A percentile compares a stretch with the other conserved stretches of the same genome.
phyloP scores from a whole-genome alignment of 1,139 yeast genomes.

The Pneumocystis murina region DNA sequence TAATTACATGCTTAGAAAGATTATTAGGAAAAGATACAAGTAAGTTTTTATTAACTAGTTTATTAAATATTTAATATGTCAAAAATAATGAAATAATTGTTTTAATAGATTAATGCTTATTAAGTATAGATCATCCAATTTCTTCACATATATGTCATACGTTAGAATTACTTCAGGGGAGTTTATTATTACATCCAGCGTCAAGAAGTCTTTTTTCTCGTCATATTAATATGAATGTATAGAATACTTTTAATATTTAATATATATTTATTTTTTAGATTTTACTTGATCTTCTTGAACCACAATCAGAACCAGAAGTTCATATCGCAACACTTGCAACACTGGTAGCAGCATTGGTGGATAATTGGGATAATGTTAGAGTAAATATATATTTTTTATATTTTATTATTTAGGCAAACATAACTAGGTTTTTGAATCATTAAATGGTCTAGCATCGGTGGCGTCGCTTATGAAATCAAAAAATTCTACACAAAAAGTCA shows the following conservation, averaged over 20 bases:
- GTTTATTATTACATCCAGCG: slow-evolving; percentile 43
- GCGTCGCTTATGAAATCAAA: slow-evolving; percentile 23
- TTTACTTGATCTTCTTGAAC: slow-evolving; percentile 15
- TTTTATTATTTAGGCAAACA: not conserved
- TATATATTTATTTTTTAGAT: slow-evolving; percentile 5
- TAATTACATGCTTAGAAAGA: not conserved
- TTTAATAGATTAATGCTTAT: not conserved
- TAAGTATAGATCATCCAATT: not conserved
- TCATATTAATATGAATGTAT: slow-evolving; percentile 22
- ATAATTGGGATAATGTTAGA: slow-evolving; percentile 42
- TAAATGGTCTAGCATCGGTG: slow-evolving; percentile 42
- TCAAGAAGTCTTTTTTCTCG: slow-evolving; percentile 36
- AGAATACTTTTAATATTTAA: not conserved
- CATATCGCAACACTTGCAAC: slow-evolving; percentile 40
- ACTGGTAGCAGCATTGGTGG: slow-evolving; percentile 45
- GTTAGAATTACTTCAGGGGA: slow-evolving; percentile 36
- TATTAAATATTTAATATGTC: no score
- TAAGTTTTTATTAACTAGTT: not conserved
- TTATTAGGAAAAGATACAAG: not conserved
- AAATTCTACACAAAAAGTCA: slow-evolving; percentile 29
- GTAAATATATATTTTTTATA: not conserved
- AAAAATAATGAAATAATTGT: no score
- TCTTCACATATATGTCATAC: not conserved
- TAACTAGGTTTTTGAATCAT: slow-evolving; percentile 33
- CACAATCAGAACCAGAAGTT: slow-evolving; percentile 14